phyloP scores from a whole-genome alignment of 768 basidiomycete species.

The Galerina marginata region DNA sequence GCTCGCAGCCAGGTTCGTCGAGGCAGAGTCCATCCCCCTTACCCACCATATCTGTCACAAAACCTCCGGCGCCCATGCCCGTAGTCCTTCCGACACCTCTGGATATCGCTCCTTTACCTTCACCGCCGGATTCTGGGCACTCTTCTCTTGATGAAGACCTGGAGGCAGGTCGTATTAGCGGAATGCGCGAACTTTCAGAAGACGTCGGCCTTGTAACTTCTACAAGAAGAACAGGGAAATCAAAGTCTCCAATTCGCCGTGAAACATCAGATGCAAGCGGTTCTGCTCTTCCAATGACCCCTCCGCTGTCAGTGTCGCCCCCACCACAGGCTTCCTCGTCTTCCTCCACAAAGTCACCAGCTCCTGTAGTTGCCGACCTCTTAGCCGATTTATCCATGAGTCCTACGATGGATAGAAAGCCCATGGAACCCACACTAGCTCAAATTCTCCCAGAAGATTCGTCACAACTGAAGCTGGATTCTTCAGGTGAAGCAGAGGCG shows the following conservation, averaged over 20 bases:
- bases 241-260: slow-evolving; percentile 28
- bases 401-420: slow-evolving; percentile 39
- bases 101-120: slow-evolving; percentile 56
- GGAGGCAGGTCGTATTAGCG: slow-evolving; percentile 50
- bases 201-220: slow-evolving; percentile 30
- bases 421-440: slow-evolving; percentile 39
- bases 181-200: slow-evolving; percentile 39
- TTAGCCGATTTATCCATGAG: slow-evolving; percentile 45
- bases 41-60: slow-evolving; percentile 68
- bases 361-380: slow-evolving; percentile 48
- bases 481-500: slow-evolving; percentile 5
- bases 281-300: slow-evolving; percentile 25
- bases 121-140: slow-evolving; percentile 50
- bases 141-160: slow-evolving; percentile 52
- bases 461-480: neutral
- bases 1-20: slow-evolving; percentile 22
- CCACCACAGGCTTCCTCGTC: neutral
- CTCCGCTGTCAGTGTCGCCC: slow-evolving; percentile 23
- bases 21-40: slow-evolving; percentile 31
- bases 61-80: slow-evolving; percentile 73
- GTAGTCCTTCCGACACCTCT: slow-evolving; percentile 69
- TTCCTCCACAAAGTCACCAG: slow-evolving; percentile 6
- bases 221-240: slow-evolving; percentile 23
- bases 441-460: slow-evolving; percentile 1
- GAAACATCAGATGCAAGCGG: slow-evolving; percentile 29